Evolutionary conservation across 176 grass and related monocot species (phyloP).

Genomic region (Guadua angustifolia): DNA sequence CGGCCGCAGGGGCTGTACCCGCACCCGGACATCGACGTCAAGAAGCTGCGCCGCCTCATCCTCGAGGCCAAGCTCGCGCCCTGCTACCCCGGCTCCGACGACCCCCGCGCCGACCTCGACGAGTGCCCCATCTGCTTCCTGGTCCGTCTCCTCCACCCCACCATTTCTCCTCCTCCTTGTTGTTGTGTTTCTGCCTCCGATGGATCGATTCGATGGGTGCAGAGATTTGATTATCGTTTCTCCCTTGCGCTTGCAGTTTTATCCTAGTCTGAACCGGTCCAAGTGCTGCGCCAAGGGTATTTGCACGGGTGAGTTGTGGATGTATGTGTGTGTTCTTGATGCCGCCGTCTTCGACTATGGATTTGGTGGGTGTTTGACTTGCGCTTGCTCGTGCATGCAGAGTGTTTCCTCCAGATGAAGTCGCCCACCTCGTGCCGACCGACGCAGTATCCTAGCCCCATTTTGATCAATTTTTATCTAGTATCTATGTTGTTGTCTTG

Average conservation of each 20-base stretch:
- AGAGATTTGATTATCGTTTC: neutral
- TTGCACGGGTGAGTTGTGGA: slow-evolving; percentile 68
- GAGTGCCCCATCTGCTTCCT: slow-evolving; percentile 98
- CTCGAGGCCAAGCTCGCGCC: slow-evolving; percentile 90
- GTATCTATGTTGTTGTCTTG: neutral
- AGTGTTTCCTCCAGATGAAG: slow-evolving; percentile 99
- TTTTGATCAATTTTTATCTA: slow-evolving; percentile 8
- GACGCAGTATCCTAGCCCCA: slow-evolving; percentile 70
- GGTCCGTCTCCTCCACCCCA: slow-evolving; percentile 33
- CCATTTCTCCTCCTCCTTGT: neutral
- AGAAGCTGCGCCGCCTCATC: slow-evolving; percentile 88
- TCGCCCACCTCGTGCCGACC: slow-evolving; percentile 63
- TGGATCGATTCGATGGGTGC: neutral
- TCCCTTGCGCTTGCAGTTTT: slow-evolving; percentile 54
- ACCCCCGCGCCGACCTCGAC: slow-evolving; percentile 65
- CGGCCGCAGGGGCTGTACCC: slow-evolving; percentile 90
- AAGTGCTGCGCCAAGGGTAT: slow-evolving; percentile 96
- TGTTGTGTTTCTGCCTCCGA: no score
- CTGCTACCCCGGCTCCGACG: slow-evolving; percentile 78
- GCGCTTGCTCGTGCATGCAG: slow-evolving; percentile 42
- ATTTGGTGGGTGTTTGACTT: slow-evolving; percentile 8
- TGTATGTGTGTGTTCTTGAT: neutral
- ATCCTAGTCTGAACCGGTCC: slow-evolving; percentile 83
- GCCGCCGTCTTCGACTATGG: neutral
- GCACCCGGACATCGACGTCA: slow-evolving; percentile 80